phyloP scores from a whole-genome alignment of 192 early-diverging fungal species.

The Polychytrium aggregatum region DNA sequence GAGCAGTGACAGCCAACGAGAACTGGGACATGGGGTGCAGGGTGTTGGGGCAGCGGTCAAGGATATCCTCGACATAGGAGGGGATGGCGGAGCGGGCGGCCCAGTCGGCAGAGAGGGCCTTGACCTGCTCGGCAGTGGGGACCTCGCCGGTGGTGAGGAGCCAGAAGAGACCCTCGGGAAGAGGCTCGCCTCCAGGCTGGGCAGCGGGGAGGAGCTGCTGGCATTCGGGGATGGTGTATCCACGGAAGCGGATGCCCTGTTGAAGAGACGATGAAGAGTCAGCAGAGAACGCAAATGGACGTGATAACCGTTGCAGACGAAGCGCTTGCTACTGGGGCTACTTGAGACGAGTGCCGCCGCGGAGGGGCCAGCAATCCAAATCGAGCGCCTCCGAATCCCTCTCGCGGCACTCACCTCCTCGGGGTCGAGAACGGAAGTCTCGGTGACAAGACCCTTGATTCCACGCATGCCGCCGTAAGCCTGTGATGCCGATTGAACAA shows the following conservation, averaged over 20 bases:
- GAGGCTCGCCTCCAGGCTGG: constrained; percentile 77
- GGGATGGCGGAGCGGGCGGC: constrained; percentile 89
- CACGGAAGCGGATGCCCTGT: constrained; percentile 94
- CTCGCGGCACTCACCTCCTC: constrained; percentile 49
- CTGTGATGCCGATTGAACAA: constrained; percentile 7
- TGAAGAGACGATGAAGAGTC: too few species aligned
- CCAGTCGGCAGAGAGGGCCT: constrained; percentile 86
- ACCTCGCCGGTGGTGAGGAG: constrained; percentile 95
- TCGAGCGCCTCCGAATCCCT: too few species aligned
- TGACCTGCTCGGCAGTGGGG: constrained; percentile 85
- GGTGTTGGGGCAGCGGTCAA: constrained; percentile 96
- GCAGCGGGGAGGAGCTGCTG: constrained; percentile 83
- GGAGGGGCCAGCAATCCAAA: too few species aligned
- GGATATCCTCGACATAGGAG: constrained; percentile 88
- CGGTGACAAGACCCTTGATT: constrained; percentile 98
- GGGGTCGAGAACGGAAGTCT: constrained; percentile 93
- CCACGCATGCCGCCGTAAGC: constrained; percentile 98
- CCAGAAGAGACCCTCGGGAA: constrained; percentile 99
- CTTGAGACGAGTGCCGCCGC: too few species aligned
- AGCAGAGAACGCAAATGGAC: constrained; percentile 4
- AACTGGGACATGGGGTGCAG: constrained; percentile 99
- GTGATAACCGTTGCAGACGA: background rate
- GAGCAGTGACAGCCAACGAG: constrained; percentile 88
- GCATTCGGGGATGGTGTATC: constrained; percentile 91
- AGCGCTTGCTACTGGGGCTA: too few species aligned